Percentiles rank a stretch among this genome's conserved stretches.
Evolutionary conservation across 108 stramenopile species (phyloP).

Genomic region (Pelagomonas calceolata): DNA sequence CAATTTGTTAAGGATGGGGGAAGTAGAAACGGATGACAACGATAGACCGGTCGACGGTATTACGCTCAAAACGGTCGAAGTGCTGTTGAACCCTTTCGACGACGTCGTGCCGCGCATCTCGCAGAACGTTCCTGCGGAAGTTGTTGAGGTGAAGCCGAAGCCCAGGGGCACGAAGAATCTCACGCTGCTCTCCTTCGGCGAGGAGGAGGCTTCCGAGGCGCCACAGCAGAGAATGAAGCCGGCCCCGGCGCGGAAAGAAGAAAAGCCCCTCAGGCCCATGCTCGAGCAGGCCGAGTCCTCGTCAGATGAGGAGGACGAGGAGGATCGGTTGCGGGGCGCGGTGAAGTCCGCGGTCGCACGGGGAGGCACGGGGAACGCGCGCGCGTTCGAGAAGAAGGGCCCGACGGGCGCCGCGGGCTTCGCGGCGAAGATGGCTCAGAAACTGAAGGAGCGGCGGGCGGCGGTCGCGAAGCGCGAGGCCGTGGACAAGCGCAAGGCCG

Average conservation of each 20-base stretch:
- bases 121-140: conserved; percentile 16
- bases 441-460: background rate
- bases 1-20: conserved; percentile 79
- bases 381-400: too few species aligned
- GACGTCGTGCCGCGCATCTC: conserved; percentile 56
- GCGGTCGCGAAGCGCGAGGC: background rate
- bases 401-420: background rate
- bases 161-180: conserved; percentile 35
- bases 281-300: too few species aligned
- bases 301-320: conserved; percentile 18
- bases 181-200: conserved; percentile 75
- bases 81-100: conserved; percentile 69
- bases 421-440: background rate
- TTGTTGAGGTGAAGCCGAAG: conserved; percentile 18
- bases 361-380: background rate
- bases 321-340: too few species aligned
- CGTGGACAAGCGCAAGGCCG: too few species aligned
- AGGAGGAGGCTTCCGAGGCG: conserved; percentile 57
- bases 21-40: conserved; percentile 48
- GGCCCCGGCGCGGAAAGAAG: too few species aligned
- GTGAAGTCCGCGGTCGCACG: conserved; percentile 21
- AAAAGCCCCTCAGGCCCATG: too few species aligned
- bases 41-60: conserved; percentile 34
- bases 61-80: conserved; percentile 55
- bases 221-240: too few species aligned